Evolutionary conservation across 2,329 filamentous ascomycete genomes (phyloP).

Genomic region (Cadophora sp.): DNA sequence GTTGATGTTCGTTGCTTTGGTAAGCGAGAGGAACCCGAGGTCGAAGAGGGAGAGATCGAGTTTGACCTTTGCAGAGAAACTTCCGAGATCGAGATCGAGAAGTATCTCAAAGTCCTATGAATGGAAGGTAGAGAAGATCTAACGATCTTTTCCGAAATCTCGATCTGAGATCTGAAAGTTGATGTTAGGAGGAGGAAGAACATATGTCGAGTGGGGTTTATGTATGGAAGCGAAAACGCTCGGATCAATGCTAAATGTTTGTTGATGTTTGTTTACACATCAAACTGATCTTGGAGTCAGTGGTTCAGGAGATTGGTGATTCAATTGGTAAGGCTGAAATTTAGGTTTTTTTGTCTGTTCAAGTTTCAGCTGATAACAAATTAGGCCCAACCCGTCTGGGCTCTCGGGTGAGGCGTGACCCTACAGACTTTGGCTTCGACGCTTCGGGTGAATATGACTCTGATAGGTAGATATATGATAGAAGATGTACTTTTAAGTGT

Average conservation of each 20-base stretch:
- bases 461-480: no score
- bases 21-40: neutral
- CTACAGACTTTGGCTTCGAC: no score
- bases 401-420: neutral
- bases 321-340: neutral
- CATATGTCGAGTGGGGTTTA: neutral
- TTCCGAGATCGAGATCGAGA: neutral
- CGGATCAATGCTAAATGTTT: constrained; percentile 2
- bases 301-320: neutral
- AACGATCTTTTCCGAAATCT: neutral
- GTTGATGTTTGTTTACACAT: neutral
- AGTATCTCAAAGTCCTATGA: neutral
- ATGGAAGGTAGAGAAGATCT: neutral
- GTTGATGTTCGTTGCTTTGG: neutral
- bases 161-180: neutral
- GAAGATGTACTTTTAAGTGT: no score
- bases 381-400: neutral
- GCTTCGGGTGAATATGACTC: no score
- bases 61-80: neutral
- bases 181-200: neutral
- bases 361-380: neutral
- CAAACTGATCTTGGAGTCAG: neutral
- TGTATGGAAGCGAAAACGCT: neutral
- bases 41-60: neutral
- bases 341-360: neutral